Base-by-base conservation (phyloP, 73 alveolate species). In the Paraurostyla sp. region DNA sequence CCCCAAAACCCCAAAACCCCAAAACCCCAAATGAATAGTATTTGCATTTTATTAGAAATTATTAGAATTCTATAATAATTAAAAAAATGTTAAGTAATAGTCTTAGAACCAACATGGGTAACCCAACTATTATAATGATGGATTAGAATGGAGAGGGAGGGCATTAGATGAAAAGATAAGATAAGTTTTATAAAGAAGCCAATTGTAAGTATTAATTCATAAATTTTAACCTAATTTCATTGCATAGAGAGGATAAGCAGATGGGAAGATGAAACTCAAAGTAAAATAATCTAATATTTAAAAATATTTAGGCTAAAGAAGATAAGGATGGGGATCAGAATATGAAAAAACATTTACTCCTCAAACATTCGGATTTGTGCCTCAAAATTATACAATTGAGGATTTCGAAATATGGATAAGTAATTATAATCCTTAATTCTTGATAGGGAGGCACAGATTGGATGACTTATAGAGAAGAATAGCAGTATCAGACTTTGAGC, bases 391-490 rank as follows among this genome's bases (percentile, higher is more conserved):
- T 50, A 86, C 92, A 49, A 84, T 89, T 43, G 89, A 92, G 50
- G 91, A 87, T 29, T 76, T 95, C 59, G 99, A 75, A 49, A 75
- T 75, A 25, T 75, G 87, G 87, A 75, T 75, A 43, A 75, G 84
- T 69, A 69, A 22, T 38, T 4, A 33, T 18, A 30, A 38, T 69
- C 7, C 1, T 75, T 25, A 96, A 91, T 82, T 93, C 78, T 76
- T 95, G 45, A 92, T 94, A 56, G 83, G 99, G 59, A 82, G 96
- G 56, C 97, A 94, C 69, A 91, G 99, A 87, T 91, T 98, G 45
- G 99, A 98, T 73, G 99, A 98, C 76, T 89, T 98, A 7, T 89
- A 94, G 68, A 89, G 92, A 80, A 96, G 98, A 92, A 69, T 98
- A 57, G 91, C 96, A 40, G 91, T 95, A 22, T 93, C 96, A 11